phyloP scores from a whole-genome alignment of 2,329 filamentous ascomycete genomes.

The Verticillium albo-atrum region DNA sequence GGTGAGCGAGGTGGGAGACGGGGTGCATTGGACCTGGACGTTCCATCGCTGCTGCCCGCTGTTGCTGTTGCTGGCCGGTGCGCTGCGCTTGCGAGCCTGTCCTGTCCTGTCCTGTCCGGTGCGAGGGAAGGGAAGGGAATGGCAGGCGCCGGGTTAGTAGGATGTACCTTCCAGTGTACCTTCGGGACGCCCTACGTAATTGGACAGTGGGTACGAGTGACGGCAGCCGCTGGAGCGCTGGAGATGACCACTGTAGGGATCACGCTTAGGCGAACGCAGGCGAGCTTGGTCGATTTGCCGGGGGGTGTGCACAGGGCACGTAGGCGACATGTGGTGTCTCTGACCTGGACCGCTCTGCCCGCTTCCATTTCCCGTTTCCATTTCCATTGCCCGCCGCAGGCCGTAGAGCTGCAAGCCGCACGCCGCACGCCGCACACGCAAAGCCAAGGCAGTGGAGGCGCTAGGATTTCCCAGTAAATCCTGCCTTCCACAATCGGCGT shows the following conservation, averaged over 20 bases:
- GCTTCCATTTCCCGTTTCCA: background rate
- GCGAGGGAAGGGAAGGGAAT: background rate
- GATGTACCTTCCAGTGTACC: background rate
- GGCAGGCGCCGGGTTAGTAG: background rate
- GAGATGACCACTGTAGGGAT: constrained; percentile 11
- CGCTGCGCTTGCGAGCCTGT: background rate
- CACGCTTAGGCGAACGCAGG: background rate
- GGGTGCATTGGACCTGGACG: background rate
- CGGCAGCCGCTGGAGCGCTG: constrained; percentile 1
- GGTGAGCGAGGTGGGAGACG: background rate
- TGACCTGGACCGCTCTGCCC: background rate
- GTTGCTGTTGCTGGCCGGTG: background rate
- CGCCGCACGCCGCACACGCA: too few relatives aligned
- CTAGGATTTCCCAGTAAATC: background rate
- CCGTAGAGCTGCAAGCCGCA: background rate
- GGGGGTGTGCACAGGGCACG: constrained; percentile 1
- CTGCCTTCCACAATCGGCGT: background rate
- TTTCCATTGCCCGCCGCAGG: background rate
- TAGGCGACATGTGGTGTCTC: background rate
- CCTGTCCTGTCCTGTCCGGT: too few relatives aligned
- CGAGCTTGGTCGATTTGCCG: background rate
- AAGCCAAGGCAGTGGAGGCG: background rate
- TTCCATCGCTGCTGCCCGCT: background rate
- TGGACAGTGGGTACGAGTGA: background rate
- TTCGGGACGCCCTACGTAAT: background rate